These are phyloP conservation scores for Nakazawaea anatomiae DNA, from an alignment of 805 yeast genomes.

Conservation along the genomic window DNA sequence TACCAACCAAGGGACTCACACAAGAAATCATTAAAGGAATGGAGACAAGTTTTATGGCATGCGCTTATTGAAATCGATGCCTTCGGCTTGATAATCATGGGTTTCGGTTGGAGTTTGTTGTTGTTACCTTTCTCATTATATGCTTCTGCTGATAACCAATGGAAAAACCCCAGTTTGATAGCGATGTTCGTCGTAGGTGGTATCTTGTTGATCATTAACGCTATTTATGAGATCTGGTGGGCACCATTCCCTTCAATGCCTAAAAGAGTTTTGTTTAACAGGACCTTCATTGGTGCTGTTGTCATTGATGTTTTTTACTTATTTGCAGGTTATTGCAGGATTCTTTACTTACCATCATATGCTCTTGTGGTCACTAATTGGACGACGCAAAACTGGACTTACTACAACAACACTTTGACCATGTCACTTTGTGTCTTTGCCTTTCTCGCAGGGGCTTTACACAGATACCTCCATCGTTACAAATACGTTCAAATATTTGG, in stretches of 20 bases:
- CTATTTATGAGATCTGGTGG: slow-evolving; percentile 24
- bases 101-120: slow-evolving; percentile 32
- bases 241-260: slow-evolving; percentile 34
- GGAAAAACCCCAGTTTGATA: slow-evolving; percentile 33
- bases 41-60: slow-evolving; percentile 9
- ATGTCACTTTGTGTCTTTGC: slow-evolving; percentile 32
- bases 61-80: slow-evolving; percentile 31
- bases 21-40: background rate
- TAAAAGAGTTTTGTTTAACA: slow-evolving; percentile 26
- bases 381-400: slow-evolving; percentile 28
- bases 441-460: slow-evolving; percentile 28
- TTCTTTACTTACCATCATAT: slow-evolving; percentile 29
- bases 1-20: too few relatives aligned
- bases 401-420: slow-evolving; percentile 30
- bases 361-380: slow-evolving; percentile 26
- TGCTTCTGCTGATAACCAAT: slow-evolving; percentile 24
- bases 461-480: slow-evolving; percentile 30
- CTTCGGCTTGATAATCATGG: slow-evolving; percentile 31
- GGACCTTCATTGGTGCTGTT: slow-evolving; percentile 30
- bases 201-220: slow-evolving; percentile 23
- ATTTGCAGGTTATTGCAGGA: slow-evolving; percentile 23
- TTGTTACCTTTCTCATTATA: slow-evolving; percentile 33
- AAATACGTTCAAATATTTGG: slow-evolving; percentile 31
- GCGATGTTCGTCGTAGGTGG: slow-evolving; percentile 37
- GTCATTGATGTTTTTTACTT: slow-evolving; percentile 27